A percentile compares a stretch with the other conserved stretches of the same genome.
Conservation (phyloP, 331 rosid genomes). For the Pyrus hybrid region DNA sequence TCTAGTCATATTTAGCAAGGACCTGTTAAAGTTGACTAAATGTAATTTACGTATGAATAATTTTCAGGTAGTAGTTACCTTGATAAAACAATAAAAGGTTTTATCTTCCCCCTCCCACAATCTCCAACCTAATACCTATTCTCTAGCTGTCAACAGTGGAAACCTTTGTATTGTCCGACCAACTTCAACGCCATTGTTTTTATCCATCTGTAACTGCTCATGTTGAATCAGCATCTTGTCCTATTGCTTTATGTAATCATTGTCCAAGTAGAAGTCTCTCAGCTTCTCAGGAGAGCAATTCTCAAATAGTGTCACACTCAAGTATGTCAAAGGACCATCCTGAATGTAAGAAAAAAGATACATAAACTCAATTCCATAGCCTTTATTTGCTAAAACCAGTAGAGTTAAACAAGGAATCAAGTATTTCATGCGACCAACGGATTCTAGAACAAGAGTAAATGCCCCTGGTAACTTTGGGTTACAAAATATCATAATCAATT, state of each 20-base stretch:
- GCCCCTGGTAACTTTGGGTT: not conserved
- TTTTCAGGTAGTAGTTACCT: slow-evolving; percentile 36
- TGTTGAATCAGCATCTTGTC: slow-evolving; percentile 68
- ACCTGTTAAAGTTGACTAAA: not conserved
- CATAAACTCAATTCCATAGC: slow-evolving; percentile 14
- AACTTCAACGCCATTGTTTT: slow-evolving; percentile 60
- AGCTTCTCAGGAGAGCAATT: slow-evolving; percentile 57
- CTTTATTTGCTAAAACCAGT: not conserved
- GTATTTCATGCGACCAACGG: slow-evolving; percentile 36
- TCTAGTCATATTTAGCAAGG: too few relatives aligned
- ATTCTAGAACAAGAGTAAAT: not conserved
- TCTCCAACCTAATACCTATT: slow-evolving; percentile 86
- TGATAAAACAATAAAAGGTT: slow-evolving; percentile 67
- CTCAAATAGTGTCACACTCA: slow-evolving; percentile 65
- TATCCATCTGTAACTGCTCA: slow-evolving; percentile 66
- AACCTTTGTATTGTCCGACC: slow-evolving; percentile 74
- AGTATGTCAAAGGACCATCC: slow-evolving; percentile 77
- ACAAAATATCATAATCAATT: not conserved
- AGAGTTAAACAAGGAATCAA: not conserved
- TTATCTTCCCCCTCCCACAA: slow-evolving; percentile 79
- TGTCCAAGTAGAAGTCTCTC: slow-evolving; percentile 89
- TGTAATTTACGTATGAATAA: not conserved
- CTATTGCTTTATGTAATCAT: slow-evolving; percentile 76
- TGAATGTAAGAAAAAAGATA: slow-evolving; percentile 29
- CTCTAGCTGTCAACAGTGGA: slow-evolving; percentile 80